A percentile compares a stretch with the other conserved stretches of the same genome.
phyloP scores from a whole-genome alignment of 2,329 filamentous ascomycete species.

The Venturiaceae sp. region DNA sequence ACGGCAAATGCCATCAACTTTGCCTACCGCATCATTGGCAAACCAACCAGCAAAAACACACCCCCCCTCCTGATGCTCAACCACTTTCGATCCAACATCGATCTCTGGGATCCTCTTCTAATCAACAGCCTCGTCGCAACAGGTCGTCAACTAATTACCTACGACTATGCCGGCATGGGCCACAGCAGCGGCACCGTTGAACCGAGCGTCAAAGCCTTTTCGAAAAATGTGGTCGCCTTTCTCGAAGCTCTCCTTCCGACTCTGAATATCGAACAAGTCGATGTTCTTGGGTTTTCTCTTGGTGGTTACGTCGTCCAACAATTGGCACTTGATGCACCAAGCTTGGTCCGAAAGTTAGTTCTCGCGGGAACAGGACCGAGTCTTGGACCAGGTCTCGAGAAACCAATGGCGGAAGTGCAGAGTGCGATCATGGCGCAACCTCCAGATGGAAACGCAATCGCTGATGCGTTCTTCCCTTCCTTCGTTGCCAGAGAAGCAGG shows the following conservation, averaged over 20 bases:
- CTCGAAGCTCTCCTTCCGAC: conserved; percentile 18
- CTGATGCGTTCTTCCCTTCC: conserved; percentile 7
- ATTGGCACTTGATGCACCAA: conserved; percentile 28
- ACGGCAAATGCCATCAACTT: conserved; percentile 10
- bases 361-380: conserved; percentile 36
- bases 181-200: conserved; percentile 33
- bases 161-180: conserved; percentile 41
- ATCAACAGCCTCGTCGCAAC: conserved; percentile 32
- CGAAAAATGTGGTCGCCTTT: conserved; percentile 14
- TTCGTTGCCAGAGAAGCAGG: conserved; percentile 7
- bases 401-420: conserved; percentile 5
- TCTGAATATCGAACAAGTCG: conserved; percentile 25
- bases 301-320: conserved; percentile 38
- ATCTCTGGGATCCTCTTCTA: conserved; percentile 20
- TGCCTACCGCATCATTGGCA: conserved; percentile 16
- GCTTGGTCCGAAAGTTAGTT: conserved; percentile 30
- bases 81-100: conserved; percentile 18
- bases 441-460: neutral
- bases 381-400: conserved; percentile 22
- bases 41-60: neutral
- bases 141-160: conserved; percentile 32
- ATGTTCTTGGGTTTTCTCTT: conserved; percentile 43
- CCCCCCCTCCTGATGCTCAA: conserved; percentile 14
- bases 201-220: conserved; percentile 27
- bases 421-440: neutral